A percentile compares a stretch with the other conserved stretches of the same genome.
Conservation (phyloP, 2,329 filamentous ascomycete genomes). For the Trichoderma sp. region DNA sequence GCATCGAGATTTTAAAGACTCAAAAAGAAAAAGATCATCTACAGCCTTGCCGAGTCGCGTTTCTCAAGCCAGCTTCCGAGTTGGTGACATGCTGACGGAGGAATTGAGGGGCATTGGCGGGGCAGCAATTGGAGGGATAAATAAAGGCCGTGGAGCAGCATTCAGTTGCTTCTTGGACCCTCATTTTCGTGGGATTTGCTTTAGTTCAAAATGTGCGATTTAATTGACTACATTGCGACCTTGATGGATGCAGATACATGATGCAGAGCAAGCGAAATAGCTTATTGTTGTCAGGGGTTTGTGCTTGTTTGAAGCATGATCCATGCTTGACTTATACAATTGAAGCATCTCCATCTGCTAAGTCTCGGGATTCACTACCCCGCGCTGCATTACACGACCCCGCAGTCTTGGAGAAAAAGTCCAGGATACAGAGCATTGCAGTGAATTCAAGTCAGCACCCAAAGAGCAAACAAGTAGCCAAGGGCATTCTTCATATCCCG, state of each 20-base stretch:
- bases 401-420: not conserved
- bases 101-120: conserved; percentile 38
- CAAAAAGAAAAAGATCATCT: not conserved
- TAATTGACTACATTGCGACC: not conserved
- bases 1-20: not conserved
- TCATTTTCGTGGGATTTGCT: not conserved
- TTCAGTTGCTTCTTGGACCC: not conserved
- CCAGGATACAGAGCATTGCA: not conserved
- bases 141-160: conserved; percentile 10
- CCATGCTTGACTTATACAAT: not conserved
- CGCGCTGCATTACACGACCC: conserved; percentile 1
- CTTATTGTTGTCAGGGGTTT: not conserved
- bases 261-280: not conserved
- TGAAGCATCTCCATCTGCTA: not conserved
- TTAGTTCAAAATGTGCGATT: not conserved
- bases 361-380: conserved; percentile 9
- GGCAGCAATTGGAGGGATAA: conserved; percentile 33
- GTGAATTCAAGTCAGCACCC: not conserved
- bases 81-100: conserved; percentile 30
- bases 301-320: not conserved
- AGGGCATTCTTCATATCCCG: not conserved
- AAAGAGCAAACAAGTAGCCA: not conserved
- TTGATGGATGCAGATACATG: not conserved
- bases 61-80: not conserved
- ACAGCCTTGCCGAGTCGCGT: conserved; percentile 9